Evolutionary conservation across 75 land plant genomes (phyloP).

Genomic region (Selaginella tamariscina): DNA sequence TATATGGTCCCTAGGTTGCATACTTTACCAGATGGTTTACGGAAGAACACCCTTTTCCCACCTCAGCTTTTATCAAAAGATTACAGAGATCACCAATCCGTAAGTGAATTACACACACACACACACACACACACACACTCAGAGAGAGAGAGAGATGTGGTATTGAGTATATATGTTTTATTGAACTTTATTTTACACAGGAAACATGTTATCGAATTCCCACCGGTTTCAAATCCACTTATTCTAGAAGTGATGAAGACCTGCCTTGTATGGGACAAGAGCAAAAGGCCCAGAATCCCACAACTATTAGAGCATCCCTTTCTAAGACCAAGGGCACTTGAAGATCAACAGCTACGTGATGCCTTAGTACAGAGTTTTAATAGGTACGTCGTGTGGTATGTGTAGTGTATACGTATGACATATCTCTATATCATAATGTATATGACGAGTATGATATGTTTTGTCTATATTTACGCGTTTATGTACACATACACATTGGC

Average conservation of each 20-base stretch:
- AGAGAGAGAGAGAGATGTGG: too few relatives aligned
- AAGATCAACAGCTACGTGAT: slow-evolving; percentile 18
- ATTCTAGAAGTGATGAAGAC: slow-evolving; percentile 76
- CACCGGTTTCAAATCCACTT: slow-evolving; percentile 59
- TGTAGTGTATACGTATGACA: too few relatives aligned
- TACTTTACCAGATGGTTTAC: slow-evolving; percentile 93
- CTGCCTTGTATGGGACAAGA: slow-evolving; percentile 73
- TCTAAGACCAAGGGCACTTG: slow-evolving; percentile 43
- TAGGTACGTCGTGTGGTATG: slow-evolving; percentile 18
- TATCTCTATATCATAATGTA: too few relatives aligned
- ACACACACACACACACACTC: too few relatives aligned
- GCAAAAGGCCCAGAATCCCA: slow-evolving; percentile 64
- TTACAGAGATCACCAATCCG: slow-evolving; percentile 63
- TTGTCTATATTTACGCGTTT: too few relatives aligned
- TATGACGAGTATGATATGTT: too few relatives aligned
- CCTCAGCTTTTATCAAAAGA: slow-evolving; percentile 75
- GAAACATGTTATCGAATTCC: slow-evolving; percentile 57
- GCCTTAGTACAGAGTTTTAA: slow-evolving; percentile 27
- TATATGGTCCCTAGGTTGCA: slow-evolving; percentile 98
- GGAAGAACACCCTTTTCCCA: slow-evolving; percentile 87
- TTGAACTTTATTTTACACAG: too few relatives aligned
- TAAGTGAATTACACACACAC: too few relatives aligned
- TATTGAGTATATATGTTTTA: too few relatives aligned
- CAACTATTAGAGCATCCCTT: slow-evolving; percentile 85
- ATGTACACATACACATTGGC: too few relatives aligned